These are phyloP conservation scores for Teunomyces cretensis DNA, from an alignment of 805 yeast species.

Conservation along the genomic window DNA sequence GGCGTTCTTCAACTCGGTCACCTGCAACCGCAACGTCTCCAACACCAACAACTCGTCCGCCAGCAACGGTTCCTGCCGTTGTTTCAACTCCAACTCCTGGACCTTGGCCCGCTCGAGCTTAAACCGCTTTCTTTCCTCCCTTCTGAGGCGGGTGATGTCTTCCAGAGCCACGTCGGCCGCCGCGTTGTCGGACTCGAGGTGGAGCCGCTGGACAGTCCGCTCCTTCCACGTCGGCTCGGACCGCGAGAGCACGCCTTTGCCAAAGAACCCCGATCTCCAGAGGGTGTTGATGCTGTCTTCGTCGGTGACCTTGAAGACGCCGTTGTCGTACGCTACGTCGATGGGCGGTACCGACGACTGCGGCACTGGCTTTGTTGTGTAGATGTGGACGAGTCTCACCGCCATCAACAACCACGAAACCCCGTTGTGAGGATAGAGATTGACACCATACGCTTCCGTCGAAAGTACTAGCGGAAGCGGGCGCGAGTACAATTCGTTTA, in stretches of 20 bases:
- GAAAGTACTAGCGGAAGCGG: constrained; percentile 60
- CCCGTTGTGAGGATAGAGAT: constrained; percentile 63
- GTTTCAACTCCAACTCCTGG: constrained; percentile 51
- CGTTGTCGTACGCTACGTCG: constrained; percentile 24
- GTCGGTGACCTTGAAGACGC: constrained; percentile 41
- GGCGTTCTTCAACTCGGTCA: constrained; percentile 17
- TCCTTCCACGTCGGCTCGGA: constrained; percentile 89
- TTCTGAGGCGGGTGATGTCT: constrained; percentile 70
- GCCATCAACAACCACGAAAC: constrained; percentile 56
- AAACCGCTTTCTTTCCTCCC: constrained; percentile 70
- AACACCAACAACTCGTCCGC: constrained; percentile 21
- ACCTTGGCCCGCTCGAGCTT: constrained; percentile 60
- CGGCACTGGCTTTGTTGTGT: constrained; percentile 21
- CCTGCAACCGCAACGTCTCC: constrained; percentile 14
- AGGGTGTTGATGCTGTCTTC: constrained; percentile 50
- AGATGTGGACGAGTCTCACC: constrained; percentile 24
- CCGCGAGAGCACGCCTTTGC: constrained; percentile 85
- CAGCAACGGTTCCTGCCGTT: constrained; percentile 26
- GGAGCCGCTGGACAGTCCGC: constrained; percentile 60
- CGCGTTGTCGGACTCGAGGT: constrained; percentile 27
- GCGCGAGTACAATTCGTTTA: constrained; percentile 34
- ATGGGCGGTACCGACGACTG: constrained; percentile 17
- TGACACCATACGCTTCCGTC: constrained; percentile 31
- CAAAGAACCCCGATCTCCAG: constrained; percentile 90
- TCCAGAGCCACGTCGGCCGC: constrained; percentile 50